Evolutionary conservation across 306 rosid species (phyloP), one percentile per base, ranked within the genome.

Genomic region (Delonix regia): DNA sequence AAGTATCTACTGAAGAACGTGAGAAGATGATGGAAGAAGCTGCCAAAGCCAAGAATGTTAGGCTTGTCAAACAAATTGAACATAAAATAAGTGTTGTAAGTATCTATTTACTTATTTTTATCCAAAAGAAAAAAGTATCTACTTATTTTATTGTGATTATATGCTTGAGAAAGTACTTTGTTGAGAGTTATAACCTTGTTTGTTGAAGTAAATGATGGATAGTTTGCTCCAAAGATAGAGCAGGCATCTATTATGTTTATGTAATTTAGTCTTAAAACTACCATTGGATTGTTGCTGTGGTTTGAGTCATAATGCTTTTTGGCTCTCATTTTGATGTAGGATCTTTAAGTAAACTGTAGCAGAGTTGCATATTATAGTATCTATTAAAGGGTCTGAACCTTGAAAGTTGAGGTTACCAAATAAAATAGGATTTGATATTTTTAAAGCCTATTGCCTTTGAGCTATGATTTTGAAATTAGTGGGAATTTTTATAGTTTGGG

Each of bases 11-110:
- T 67, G 89, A 88, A 73, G 99, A 96, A 71, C 89, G 83, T 65
- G 84, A 87, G 87, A 90, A 78, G 86, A 96, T 88, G 91, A 80
- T 89, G 78, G 89, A 96, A 83, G 94, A 93, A 86, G 90, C 88
- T 69, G 60, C 90, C n/a, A 78, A 78, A 83, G 89, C 87, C 33
- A 96, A 85, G 80, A 83, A 52, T 73, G 86, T 83, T 56, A 88
- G 88, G 85, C 87, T 87, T 77, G 80, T 86, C 67, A 93, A 74
- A 85, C 83, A 89, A 86, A 74, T 93, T 81, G 97, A 96, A 78
- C 86, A 72, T 71, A 96, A 96, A 79, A 76, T 91, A 69, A 85
- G 80, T 59, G 63, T 89, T 83, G 99, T 93, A 84, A 86, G 98
- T 91, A 30, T 80, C 82, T 57, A 25, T 56, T 24, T 22, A 24